phyloP scores from a whole-genome alignment of 1,139 yeast genomes.

The Geotrichum cucujoidarum region DNA sequence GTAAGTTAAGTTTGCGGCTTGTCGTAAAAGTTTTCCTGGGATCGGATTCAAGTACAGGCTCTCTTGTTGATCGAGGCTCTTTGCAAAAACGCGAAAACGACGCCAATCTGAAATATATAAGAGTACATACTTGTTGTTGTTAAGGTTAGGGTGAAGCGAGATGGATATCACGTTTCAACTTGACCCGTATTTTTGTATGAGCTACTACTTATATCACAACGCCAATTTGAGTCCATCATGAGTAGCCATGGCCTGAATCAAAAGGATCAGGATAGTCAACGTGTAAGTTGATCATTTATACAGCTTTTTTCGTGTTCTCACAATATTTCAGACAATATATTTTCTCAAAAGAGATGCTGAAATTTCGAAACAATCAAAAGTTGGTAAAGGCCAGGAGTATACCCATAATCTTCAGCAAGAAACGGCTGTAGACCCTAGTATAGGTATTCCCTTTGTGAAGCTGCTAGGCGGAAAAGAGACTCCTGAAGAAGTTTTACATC shows the following conservation, averaged over 20 bases:
- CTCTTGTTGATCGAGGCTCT: too few relatives aligned
- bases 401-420: conserved; percentile 20
- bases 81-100: too few relatives aligned
- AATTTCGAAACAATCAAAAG: conserved; percentile 1
- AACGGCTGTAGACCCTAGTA: conserved; percentile 13
- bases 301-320: background rate
- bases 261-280: conserved; percentile 18
- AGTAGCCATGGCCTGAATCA: conserved; percentile 14
- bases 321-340: conserved; percentile 14
- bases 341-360: conserved; percentile 17
- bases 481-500: conserved; percentile 27
- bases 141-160: too few relatives aligned
- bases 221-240: conserved; percentile 1
- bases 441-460: conserved; percentile 36
- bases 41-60: too few relatives aligned
- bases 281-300: conserved; percentile 5
- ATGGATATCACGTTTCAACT: too few relatives aligned
- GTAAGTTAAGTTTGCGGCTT: too few relatives aligned
- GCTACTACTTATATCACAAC: too few relatives aligned
- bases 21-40: too few relatives aligned
- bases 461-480: conserved; percentile 41
- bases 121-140: too few relatives aligned
- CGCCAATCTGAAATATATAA: too few relatives aligned
- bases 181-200: too few relatives aligned
- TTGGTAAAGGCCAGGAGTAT: conserved; percentile 3